A percentile compares a stretch with the other conserved stretches of the same genome.
Conservation (phyloP, 2,329 filamentous ascomycete species). For the Madurella mycetomatis region DNA sequence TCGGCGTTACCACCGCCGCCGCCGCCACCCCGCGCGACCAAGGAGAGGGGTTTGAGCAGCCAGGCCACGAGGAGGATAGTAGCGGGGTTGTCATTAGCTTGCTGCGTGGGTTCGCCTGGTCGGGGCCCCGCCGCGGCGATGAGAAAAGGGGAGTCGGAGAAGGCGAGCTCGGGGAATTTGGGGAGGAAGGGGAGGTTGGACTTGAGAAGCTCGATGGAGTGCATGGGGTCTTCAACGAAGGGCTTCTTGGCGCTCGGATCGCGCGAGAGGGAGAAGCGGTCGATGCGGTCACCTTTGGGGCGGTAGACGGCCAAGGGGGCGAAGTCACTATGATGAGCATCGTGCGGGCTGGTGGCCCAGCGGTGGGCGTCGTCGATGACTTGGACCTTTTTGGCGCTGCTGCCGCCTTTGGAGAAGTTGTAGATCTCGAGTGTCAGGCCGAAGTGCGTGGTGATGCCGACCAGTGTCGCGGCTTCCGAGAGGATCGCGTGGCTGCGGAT, state of each 20-base stretch:
- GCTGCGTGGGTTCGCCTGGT: constrained; percentile 19
- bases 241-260: constrained; percentile 23
- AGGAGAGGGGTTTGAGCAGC: constrained; percentile 21
- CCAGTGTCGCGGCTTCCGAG: constrained; percentile 34
- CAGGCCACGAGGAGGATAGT: constrained; percentile 26
- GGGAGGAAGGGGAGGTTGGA: constrained; percentile 36
- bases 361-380: constrained; percentile 36
- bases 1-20: no score
- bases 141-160: constrained; percentile 20
- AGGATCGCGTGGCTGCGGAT: constrained; percentile 39
- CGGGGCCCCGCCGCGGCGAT: constrained; percentile 26
- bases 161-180: constrained; percentile 37
- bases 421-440: constrained; percentile 37
- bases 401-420: constrained; percentile 33
- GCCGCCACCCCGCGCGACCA: background rate
- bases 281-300: constrained; percentile 30
- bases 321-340: constrained; percentile 31
- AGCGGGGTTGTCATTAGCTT: background rate
- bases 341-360: constrained; percentile 34
- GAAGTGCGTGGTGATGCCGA: constrained; percentile 37
- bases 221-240: constrained; percentile 30
- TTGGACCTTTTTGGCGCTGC: constrained; percentile 33
- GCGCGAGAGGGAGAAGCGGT: constrained; percentile 30
- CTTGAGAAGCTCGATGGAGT: constrained; percentile 34
- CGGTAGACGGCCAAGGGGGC: constrained; percentile 36